Evolutionary conservation across 805 yeast genomes (phyloP).

Genomic region (Blastobotrys attinorum): DNA sequence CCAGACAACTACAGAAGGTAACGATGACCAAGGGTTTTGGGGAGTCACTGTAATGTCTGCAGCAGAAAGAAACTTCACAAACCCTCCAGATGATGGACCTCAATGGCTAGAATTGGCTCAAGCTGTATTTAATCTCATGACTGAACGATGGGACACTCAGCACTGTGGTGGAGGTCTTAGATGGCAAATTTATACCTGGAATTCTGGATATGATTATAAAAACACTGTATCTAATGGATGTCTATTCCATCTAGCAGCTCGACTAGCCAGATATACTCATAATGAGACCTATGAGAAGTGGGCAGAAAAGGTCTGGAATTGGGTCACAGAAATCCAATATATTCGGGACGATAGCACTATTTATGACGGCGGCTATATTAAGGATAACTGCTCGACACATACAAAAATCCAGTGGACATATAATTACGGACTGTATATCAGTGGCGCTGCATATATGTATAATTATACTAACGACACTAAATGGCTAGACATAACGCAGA

Average conservation of each 20-base stretch:
- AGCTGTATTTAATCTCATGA: conserved; percentile 82
- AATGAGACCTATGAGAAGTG: conserved; percentile 59
- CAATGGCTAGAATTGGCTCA: conserved; percentile 75
- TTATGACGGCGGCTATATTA: conserved; percentile 61
- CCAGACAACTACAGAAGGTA: conserved; percentile 90
- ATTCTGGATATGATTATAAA: conserved; percentile 79
- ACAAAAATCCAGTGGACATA: conserved; percentile 63
- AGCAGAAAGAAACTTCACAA: conserved; percentile 77
- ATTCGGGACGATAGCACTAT: conserved; percentile 34
- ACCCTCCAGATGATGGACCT: conserved; percentile 50
- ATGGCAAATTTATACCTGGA: conserved; percentile 90
- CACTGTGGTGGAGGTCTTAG: conserved; percentile 71
- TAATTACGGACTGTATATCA: conserved; percentile 59
- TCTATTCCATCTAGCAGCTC: conserved; percentile 70
- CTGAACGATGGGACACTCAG: conserved; percentile 60
- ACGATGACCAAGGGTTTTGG: conserved; percentile 98
- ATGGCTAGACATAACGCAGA: conserved; percentile 51
- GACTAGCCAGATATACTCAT: conserved; percentile 71
- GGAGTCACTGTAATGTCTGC: conserved; percentile 89
- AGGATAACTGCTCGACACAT: conserved; percentile 39
- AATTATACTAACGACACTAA: conserved; percentile 49
- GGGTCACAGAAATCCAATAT: conserved; percentile 49
- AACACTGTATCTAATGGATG: conserved; percentile 79
- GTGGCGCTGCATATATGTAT: conserved; percentile 63
- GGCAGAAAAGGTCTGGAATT: conserved; percentile 63